Evolutionary conservation across 2,329 filamentous ascomycete species (phyloP).

Genomic region (Fusarium ambrosium): DNA sequence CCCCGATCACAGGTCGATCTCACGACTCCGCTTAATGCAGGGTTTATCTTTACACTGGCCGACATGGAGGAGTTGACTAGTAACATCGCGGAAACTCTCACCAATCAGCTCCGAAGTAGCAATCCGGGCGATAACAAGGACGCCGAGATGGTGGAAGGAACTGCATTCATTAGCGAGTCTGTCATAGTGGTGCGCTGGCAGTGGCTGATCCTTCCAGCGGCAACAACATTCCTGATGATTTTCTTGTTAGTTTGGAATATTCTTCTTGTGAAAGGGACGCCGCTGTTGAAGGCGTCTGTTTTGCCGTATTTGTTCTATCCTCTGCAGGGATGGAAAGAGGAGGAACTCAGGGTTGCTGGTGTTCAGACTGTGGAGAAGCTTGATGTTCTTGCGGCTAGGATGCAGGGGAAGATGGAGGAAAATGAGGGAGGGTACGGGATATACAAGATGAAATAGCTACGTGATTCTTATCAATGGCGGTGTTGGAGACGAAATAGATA

Average conservation of each 20-base stretch:
- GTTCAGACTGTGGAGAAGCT: neutral
- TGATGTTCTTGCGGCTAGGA: neutral
- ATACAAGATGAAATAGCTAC: neutral
- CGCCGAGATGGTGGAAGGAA: neutral
- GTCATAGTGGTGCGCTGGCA: neutral
- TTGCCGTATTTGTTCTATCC: neutral
- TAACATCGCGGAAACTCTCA: neutral
- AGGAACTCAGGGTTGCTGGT: neutral
- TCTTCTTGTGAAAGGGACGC: neutral
- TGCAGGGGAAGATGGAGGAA: neutral
- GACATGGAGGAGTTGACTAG: neutral
- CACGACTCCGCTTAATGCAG: neutral
- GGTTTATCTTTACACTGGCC: neutral
- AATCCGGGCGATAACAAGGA: neutral
- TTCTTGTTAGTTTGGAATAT: neutral
- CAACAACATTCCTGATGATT: neutral
- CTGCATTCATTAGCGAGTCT: neutral
- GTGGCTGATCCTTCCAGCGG: neutral
- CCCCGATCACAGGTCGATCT: neutral
- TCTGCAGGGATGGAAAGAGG: neutral
- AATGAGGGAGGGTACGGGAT: neutral
- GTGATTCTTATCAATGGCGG: neutral
- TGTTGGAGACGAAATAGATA: neutral
- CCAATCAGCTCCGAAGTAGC: neutral
- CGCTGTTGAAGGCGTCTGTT: neutral